Evolutionary conservation across 192 early-diverging fungal genomes (phyloP), one percentile per base, ranked within the genome.

Genomic region (Podila epigama): DNA sequence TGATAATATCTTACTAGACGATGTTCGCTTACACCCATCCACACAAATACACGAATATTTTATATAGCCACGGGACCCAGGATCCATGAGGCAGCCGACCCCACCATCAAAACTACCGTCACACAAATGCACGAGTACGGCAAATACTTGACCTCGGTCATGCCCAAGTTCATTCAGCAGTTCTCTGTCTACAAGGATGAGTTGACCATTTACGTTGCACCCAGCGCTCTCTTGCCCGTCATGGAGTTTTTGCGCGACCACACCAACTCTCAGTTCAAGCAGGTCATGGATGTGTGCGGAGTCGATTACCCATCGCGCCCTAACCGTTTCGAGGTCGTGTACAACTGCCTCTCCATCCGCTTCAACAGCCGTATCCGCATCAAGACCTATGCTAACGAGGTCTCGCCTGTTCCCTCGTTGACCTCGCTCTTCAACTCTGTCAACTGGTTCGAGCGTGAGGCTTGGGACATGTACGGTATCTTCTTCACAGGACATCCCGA

Each of bases 361-460:
- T 94, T 90, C 86, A 98, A 98, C 84, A 84, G 92, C 16, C 94
- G 97, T 48, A 92, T 99, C 84, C 90, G 96, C 54, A 93, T 99
- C 66, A 99, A 99, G 86, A 99, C 97, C 20, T 98, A 98, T 70
- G 91, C 93, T 15, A 93, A 90, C 61, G 97, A 99, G 81, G 87
- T 88, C 29, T 88, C 91, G 20, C 92, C 96, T 15, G 96, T 99
- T 10, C 96, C 96, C 9, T 96, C 95, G 4, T 78, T 93, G 36
- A 90, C 92, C 7, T 84, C 88, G 48, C 55, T 97, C 20, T 96
- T 87, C 84, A 88, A 82, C 62, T 87, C 90, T 37, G 96, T 95
- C 44, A 97, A 96, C 82, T 99, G 97, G 97, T 92, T 94, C 63
- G 97, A 99, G 84, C 93, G 97, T 79, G 97, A 99, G 81, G 93